Base-by-base conservation (phyloP, 495 filamentous ascomycete species). In the Bacidia rubella region DNA sequence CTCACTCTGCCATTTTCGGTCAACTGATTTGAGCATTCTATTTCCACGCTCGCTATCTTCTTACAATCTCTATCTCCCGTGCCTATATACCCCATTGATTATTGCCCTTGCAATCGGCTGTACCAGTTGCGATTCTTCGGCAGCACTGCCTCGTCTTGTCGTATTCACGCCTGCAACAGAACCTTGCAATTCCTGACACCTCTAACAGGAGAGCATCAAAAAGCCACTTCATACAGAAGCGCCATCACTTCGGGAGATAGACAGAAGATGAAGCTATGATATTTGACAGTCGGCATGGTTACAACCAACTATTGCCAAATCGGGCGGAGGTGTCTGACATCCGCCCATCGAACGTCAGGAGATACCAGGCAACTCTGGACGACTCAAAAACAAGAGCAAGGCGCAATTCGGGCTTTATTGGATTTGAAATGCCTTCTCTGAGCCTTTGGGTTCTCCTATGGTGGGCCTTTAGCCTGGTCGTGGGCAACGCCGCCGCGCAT, bases 401-500 rank as follows among this genome's bases (percentile, higher is more conserved):
- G 29, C 29, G 5, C 29, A 7, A 7, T 35, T 35, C 5, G 7
- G 15, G 29, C 29, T 35, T 15, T 35, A 15, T 15, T 15, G 15
- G 29, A 35, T 35, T 15, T 35, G 15, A 35, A 15, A 35, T 35
- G 29, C 15, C 7, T 35, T 35, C 29, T 5, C 15, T 35, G 29
- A 35, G 29, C 5, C 5, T 35, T 35, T 35, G 29, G 29, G 29
- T 5, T 35, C 15, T 35, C 7, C 7, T 35, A 7, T 35, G 29
- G 29, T 35, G 29, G 29, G 29, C 29, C 29, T 35, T 35, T 35
- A 15, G 7, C 29, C 15, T 35, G 29, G 7, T 35, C 7, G 29
- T 15, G 15, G 15, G 29, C 29, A 35, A 35, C 29, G 5, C 29
- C 15, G 29, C 29, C 12, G 85, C 85, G 21, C 82, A 76, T 22